A percentile compares a stretch with the other conserved stretches of the same genome.
These are phyloP conservation scores for Mucor piriformis DNA, from an alignment of 371 early-diverging fungal species.

Conservation along the genomic window DNA sequence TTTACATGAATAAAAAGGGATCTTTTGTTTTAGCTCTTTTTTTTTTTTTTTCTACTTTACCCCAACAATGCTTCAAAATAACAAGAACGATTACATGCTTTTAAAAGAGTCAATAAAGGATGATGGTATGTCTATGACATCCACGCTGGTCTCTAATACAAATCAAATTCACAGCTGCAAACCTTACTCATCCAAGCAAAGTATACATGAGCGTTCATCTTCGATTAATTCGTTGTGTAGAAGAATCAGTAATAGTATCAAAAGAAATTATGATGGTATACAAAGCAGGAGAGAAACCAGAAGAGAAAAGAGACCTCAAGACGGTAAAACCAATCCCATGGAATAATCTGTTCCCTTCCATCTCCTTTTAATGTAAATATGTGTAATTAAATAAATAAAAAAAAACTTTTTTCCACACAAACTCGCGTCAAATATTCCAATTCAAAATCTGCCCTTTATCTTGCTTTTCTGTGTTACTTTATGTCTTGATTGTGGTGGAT, in stretches of 20 bases:
- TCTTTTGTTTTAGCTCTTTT: background rate
- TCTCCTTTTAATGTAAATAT: background rate
- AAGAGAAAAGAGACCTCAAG: slow-evolving; percentile 39
- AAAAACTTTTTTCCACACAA: too few relatives aligned
- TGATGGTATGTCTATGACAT: slow-evolving; percentile 1
- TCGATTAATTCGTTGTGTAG: slow-evolving; percentile 11
- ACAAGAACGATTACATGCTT: slow-evolving; percentile 16
- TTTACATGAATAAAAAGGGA: too few relatives aligned
- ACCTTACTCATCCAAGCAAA: background rate
- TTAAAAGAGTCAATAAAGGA: slow-evolving; percentile 13
- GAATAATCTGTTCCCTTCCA: slow-evolving; percentile 16
- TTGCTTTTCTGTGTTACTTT: too few relatives aligned
- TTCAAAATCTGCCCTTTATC: too few relatives aligned
- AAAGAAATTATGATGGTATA: slow-evolving; percentile 13
- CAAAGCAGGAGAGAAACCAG: slow-evolving; percentile 14
- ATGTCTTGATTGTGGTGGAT: too few relatives aligned
- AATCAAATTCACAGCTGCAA: background rate
- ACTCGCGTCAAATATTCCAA: too few relatives aligned
- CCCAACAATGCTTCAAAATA: slow-evolving; percentile 5
- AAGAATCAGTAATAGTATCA: slow-evolving; percentile 20
- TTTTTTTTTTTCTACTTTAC: slow-evolving; percentile 1
- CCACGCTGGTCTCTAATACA: slow-evolving; percentile 1
- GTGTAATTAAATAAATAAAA: too few relatives aligned
- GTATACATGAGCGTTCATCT: slow-evolving; percentile 4
- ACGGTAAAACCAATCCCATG: slow-evolving; percentile 47